A percentile compares a stretch with the other conserved stretches of the same genome.
Conservation (phyloP, 1,139 yeast genomes). For the Hyphopichia pseudoburtonii region DNA sequence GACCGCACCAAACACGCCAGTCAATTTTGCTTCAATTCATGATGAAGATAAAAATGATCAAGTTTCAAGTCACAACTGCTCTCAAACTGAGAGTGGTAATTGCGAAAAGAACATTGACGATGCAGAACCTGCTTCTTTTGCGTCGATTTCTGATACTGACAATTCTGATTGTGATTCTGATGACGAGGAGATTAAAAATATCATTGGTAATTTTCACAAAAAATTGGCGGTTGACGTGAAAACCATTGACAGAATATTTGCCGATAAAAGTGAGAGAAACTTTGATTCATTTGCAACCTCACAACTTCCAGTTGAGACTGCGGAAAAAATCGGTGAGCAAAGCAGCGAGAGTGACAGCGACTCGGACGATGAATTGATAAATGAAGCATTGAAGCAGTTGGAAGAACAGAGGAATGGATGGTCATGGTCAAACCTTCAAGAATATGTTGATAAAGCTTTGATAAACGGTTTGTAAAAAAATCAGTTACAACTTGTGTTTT, state of each 20-base stretch:
- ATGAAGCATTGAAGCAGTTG: neutral
- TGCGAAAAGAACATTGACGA: no score
- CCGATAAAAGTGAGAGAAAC: neutral
- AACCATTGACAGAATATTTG: neutral
- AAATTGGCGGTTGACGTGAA: neutral
- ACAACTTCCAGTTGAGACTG: no score
- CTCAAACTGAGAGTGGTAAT: no score
- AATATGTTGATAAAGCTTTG: constrained; percentile 1
- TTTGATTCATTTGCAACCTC: no score
- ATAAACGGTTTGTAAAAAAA: no score
- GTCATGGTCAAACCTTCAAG: constrained; percentile 4
- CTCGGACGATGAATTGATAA: constrained; percentile 2
- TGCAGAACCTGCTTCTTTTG: no score
- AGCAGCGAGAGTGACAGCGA: constrained; percentile 1
- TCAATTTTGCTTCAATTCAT: no score
- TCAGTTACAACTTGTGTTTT: no score
- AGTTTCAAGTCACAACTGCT: no score
- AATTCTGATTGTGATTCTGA: constrained; percentile 25
- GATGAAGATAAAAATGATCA: no score
- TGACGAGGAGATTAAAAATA: constrained; percentile 17
- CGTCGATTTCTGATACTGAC: no score
- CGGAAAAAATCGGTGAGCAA: neutral
- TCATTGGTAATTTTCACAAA: neutral
- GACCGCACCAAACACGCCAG: no score
- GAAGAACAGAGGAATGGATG: neutral